Base-by-base conservation (phyloP, 73 alveolate species). In the Tetrahymena thermophila region DNA sequence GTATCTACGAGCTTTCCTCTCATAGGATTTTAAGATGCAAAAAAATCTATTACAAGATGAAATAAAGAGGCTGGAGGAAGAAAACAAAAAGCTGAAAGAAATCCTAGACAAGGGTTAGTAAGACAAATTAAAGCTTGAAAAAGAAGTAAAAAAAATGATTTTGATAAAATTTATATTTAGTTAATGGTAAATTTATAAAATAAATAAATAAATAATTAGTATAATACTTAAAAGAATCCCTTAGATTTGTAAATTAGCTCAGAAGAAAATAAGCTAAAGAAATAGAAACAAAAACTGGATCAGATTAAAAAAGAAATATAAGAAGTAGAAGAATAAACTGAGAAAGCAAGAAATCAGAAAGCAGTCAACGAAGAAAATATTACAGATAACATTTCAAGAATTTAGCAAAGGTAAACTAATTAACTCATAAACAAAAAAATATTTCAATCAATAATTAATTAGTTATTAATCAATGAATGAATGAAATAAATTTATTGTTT, bases 1-100 rank as follows among this genome's bases (percentile, higher is more conserved):
- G 42, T 94, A 94, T 43, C 56, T 94, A 17, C 34, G 96, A 85
- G 89, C 89, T 5, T 71, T 71, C 37, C 89, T 71, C 31, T 71
- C 89, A 19, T 71, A 14, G 0, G 89, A 71, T 71, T 71, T 71
- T 71, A 71, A 71, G 89, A 0, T 71, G 40, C 35, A 71, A 71
- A 31, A n/a, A 28, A 31, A 25, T 13, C 37, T 71, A 71, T 28
- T 71, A 40, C 5, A 71, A 11, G 37, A 71, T 19, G 89, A 71
- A n/a, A 71, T n/a, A 19, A 71, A 71, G 89, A n/a, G 37, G 23
- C 4, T 71, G 11, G 89, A 71, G 37, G 89, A 71, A 4, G 89
- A 71, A 71, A 71, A 71, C 11, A n/a, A n/a, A 19, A 28, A n/a
- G 17, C 4, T 71, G 17, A 71, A 71, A n/a, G 31, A 71, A 71